Evolutionary conservation across 768 basidiomycete species (phyloP).

Genomic region (Xerocomellus intermedius): DNA sequence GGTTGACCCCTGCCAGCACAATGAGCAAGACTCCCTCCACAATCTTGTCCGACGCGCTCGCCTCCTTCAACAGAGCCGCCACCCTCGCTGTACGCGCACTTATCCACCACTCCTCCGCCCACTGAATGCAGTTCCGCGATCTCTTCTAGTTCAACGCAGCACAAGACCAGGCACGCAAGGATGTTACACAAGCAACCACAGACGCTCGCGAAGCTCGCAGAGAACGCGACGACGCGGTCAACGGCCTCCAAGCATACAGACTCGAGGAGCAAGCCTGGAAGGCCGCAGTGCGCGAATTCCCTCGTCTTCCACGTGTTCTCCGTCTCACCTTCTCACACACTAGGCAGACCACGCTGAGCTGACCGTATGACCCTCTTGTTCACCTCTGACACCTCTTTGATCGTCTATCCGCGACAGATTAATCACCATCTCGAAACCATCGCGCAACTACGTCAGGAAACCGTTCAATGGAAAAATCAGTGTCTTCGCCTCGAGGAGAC

Average conservation of each 20-base stretch:
- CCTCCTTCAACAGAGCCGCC: constrained; percentile 40
- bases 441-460: constrained; percentile 59
- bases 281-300: constrained; percentile 44
- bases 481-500: constrained; percentile 46
- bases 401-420: constrained; percentile 39
- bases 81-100: constrained; percentile 37
- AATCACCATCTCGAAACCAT: constrained; percentile 61
- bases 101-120: not conserved
- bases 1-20: constrained; percentile 11
- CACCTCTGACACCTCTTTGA: not conserved
- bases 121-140: constrained; percentile 1
- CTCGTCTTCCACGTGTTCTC: constrained; percentile 8
- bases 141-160: constrained; percentile 48
- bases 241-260: constrained; percentile 26
- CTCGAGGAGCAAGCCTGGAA: constrained; percentile 50
- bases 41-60: constrained; percentile 42
- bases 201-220: constrained; percentile 47
- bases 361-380: constrained; percentile 40
- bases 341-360: constrained; percentile 57
- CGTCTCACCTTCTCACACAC: constrained; percentile 1
- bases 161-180: constrained; percentile 54
- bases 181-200: constrained; percentile 47
- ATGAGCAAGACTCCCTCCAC: constrained; percentile 36
- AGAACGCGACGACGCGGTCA: constrained; percentile 51
- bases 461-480: constrained; percentile 73